phyloP scores from a whole-genome alignment of 495 filamentous ascomycete genomes.

The Recurvomyces mirabilis region DNA sequence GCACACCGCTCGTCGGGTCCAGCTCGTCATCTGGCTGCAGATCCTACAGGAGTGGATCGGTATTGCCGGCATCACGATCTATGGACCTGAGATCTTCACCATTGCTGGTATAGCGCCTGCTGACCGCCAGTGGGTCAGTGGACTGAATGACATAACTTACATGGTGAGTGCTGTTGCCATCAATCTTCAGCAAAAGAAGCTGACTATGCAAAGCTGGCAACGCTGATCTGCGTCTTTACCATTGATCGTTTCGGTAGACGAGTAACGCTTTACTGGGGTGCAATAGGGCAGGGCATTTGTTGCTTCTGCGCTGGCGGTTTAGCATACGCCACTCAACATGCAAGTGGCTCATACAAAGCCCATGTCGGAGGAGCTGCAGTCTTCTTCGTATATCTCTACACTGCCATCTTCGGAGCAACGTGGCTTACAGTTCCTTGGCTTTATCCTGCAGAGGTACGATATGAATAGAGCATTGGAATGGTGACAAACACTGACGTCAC shows the following conservation, averaged over 20 bases:
- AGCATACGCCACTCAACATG: slow-evolving; percentile 41
- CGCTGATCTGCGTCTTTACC: slow-evolving; percentile 56
- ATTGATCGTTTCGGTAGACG: slow-evolving; percentile 58
- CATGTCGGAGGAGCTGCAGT: slow-evolving; percentile 52
- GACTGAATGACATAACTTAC: slow-evolving; percentile 60
- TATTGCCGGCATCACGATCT: slow-evolving; percentile 61
- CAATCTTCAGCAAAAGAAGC: background rate
- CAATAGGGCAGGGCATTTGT: slow-evolving; percentile 50
- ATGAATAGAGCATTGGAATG: background rate
- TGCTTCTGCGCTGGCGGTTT: slow-evolving; percentile 51
- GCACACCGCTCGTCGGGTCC: slow-evolving; percentile 54
- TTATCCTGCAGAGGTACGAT: slow-evolving; percentile 5
- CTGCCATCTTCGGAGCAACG: slow-evolving; percentile 56
- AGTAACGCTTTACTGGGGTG: slow-evolving; percentile 58
- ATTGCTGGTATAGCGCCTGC: slow-evolving; percentile 50
- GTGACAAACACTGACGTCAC: background rate
- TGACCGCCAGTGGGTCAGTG: slow-evolving; percentile 51
- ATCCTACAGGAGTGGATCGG: slow-evolving; percentile 57
- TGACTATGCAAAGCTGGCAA: slow-evolving; percentile 38
- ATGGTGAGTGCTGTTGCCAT: slow-evolving; percentile 20
- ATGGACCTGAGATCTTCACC: slow-evolving; percentile 47
- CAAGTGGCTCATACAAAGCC: slow-evolving; percentile 27
- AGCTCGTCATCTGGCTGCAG: slow-evolving; percentile 61
- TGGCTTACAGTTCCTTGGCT: slow-evolving; percentile 50
- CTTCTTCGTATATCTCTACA: slow-evolving; percentile 60